Evolutionary conservation across 352 stramenopile species (phyloP).

Genomic region (Pythium aristosporum): DNA sequence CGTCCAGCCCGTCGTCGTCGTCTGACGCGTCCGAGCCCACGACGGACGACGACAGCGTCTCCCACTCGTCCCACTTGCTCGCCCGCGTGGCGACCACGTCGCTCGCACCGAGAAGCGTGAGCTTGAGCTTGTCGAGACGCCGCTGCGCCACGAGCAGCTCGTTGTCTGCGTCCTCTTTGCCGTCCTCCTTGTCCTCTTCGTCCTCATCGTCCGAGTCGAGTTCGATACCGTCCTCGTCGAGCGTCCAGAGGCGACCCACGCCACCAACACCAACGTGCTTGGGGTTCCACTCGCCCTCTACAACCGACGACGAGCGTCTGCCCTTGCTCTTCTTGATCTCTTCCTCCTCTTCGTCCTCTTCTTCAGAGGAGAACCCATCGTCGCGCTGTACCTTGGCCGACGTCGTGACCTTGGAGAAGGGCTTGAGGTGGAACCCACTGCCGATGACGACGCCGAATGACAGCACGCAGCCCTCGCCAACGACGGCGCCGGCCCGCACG

Average conservation of each 20-base stretch:
- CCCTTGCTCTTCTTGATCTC: slow-evolving; percentile 26
- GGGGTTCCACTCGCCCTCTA: slow-evolving; percentile 53
- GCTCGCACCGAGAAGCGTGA: slow-evolving; percentile 53
- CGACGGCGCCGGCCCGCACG: slow-evolving; percentile 59
- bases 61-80: slow-evolving; percentile 73
- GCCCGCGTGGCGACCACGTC: slow-evolving; percentile 63
- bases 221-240: slow-evolving; percentile 60
- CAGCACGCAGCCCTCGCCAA: slow-evolving; percentile 75
- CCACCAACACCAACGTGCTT: slow-evolving; percentile 68
- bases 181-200: slow-evolving; percentile 10
- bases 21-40: slow-evolving; percentile 18
- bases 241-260: slow-evolving; percentile 75
- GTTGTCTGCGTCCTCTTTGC: neutral
- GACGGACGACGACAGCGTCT: slow-evolving; percentile 66
- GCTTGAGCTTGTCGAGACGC: slow-evolving; percentile 70
- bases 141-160: slow-evolving; percentile 13
- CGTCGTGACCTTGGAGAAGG: slow-evolving; percentile 85
- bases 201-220: slow-evolving; percentile 1
- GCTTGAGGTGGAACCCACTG: slow-evolving; percentile 55
- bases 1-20: slow-evolving; percentile 61
- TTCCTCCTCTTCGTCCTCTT: slow-evolving; percentile 42
- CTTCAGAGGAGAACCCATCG: slow-evolving; percentile 75
- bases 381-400: slow-evolving; percentile 48
- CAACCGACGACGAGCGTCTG: slow-evolving; percentile 25
- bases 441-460: slow-evolving; percentile 85